Evolutionary conservation across 2,329 filamentous ascomycete species (phyloP).

Genomic region (Colletotrichum coccodes): DNA sequence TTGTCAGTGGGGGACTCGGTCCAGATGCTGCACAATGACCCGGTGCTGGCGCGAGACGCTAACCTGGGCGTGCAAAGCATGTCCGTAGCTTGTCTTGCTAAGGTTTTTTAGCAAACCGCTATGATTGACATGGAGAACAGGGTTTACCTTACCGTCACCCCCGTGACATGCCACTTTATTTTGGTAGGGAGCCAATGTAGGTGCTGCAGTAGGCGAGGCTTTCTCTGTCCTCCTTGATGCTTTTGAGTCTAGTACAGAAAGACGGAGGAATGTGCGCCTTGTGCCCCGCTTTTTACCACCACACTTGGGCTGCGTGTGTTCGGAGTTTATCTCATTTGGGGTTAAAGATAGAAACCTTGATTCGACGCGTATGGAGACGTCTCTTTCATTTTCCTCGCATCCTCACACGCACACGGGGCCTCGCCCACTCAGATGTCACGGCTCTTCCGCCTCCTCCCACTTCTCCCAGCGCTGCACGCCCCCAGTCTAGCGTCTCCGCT

Average conservation of each 20-base stretch:
- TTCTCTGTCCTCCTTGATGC: constrained; percentile 1
- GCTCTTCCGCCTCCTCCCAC: not conserved
- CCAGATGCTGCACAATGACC: not conserved
- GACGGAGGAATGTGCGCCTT: constrained; percentile 1
- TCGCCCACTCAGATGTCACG: not conserved
- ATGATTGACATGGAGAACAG: not conserved
- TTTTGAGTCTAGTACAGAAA: not conserved
- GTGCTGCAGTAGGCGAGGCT: constrained; percentile 13
- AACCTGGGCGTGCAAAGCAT: not conserved
- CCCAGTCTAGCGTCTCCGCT: not conserved
- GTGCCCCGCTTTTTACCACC: not conserved
- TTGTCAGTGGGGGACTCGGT: not conserved
- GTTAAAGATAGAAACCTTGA: constrained; percentile 33
- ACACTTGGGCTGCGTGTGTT: constrained; percentile 29
- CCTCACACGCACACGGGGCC: too few relatives aligned
- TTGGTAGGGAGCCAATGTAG: not conserved
- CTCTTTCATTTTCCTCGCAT: constrained; percentile 1
- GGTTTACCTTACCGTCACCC: not conserved
- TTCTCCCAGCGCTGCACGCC: not conserved
- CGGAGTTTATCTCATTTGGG: constrained; percentile 32
- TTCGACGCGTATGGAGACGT: constrained; percentile 23
- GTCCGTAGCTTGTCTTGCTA: not conserved
- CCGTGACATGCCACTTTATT: not conserved
- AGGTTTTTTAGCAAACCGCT: not conserved
- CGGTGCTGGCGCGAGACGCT: not conserved